Conservation (phyloP, 345 rosid species). For the Rhodamnia rubescens region DNA sequence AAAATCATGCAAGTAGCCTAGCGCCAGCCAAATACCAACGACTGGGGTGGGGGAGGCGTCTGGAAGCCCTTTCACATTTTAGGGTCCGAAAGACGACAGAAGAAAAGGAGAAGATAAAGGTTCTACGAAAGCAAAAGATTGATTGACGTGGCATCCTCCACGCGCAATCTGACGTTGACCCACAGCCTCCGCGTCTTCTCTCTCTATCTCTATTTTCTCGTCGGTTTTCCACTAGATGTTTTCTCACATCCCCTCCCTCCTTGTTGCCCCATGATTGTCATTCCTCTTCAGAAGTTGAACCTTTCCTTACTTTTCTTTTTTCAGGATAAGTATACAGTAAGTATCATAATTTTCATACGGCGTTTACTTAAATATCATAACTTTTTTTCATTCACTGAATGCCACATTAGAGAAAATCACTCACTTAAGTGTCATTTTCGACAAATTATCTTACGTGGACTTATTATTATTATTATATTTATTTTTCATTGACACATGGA, state of each 20-base stretch:
- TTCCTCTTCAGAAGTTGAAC: not conserved
- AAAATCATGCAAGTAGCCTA: not conserved
- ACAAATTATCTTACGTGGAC: too few species aligned
- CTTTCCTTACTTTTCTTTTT: not conserved
- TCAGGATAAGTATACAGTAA: too few species aligned
- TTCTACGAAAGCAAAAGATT: not conserved
- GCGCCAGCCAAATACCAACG: not conserved
- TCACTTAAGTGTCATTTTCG: too few species aligned
- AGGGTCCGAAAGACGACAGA: not conserved
- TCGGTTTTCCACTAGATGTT: not conserved
- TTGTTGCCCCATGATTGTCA: not conserved
- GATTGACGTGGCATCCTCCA: slow-evolving; percentile 1
- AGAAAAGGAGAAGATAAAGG: not conserved
- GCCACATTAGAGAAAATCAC: too few species aligned
- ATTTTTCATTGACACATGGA: too few species aligned
- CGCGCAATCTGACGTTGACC: not conserved
- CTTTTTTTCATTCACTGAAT: too few species aligned
- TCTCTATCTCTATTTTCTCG: not conserved
- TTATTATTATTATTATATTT: too few species aligned
- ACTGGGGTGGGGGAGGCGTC: not conserved
- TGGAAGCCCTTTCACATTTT: not conserved
- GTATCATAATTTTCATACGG: too few species aligned
- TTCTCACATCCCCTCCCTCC: not conserved
- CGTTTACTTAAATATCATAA: too few species aligned
- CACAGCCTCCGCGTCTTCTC: not conserved